A percentile compares a stretch with the other conserved stretches of the same genome.
Conservation (phyloP, 2,329 filamentous ascomycete genomes). For the Venturiaceae sp. region DNA sequence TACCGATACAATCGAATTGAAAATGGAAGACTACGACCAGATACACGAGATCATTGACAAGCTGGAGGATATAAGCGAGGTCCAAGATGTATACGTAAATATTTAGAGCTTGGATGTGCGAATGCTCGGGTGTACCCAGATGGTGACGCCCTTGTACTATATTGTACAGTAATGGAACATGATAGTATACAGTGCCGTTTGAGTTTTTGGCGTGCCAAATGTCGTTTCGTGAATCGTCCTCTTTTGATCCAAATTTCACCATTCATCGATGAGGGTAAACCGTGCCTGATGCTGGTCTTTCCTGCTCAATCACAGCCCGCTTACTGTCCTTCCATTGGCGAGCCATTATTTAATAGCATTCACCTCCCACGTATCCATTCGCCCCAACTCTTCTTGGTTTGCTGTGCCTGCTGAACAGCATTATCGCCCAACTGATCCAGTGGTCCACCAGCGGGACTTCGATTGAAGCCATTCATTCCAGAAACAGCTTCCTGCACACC, state of each 20-base stretch:
- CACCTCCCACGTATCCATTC: constrained; percentile 5
- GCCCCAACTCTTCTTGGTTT: neutral
- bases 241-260: neutral
- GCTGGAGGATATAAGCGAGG: constrained; percentile 4
- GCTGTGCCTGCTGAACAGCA: neutral
- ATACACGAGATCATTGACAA: constrained; percentile 5
- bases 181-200: neutral
- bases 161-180: neutral
- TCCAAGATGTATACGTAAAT: constrained; percentile 7
- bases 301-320: no score
- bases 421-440: neutral
- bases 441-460: neutral
- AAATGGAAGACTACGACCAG: constrained; percentile 18
- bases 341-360: neutral
- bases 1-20: constrained; percentile 61
- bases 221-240: neutral
- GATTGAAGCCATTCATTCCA: neutral
- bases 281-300: no score
- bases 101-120: neutral
- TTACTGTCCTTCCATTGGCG: neutral
- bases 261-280: neutral
- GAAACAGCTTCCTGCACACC: neutral
- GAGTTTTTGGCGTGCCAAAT: neutral
- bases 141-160: neutral
- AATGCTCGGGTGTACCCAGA: neutral